phyloP scores from a whole-genome alignment of 176 grass and related monocot species.

The Eragrostis curvula region DNA sequence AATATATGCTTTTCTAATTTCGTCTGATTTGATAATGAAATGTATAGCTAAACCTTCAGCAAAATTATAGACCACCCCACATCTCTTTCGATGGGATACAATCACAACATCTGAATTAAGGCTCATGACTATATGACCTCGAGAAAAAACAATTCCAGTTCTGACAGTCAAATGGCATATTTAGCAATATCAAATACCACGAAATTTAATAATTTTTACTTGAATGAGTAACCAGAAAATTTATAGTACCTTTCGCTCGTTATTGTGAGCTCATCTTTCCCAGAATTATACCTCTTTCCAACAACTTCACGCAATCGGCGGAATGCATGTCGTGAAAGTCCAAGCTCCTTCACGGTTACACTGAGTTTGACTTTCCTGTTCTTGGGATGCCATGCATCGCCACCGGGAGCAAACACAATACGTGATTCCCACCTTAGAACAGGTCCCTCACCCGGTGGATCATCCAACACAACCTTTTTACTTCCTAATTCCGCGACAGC shows the following conservation, averaged over 20 bases:
- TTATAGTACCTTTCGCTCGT: constrained; percentile 82
- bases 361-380: constrained; percentile 92
- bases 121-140: neutral
- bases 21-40: constrained; percentile 14
- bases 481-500: constrained; percentile 43
- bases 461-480: constrained; percentile 66
- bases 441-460: constrained; percentile 90
- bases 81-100: neutral
- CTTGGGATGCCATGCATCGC: constrained; percentile 87
- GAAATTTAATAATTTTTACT: constrained; percentile 13
- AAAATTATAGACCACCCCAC: neutral
- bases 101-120: constrained; percentile 8
- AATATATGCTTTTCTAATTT: constrained; percentile 5
- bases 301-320: constrained; percentile 78
- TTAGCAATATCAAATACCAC: constrained; percentile 11
- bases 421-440: constrained; percentile 90
- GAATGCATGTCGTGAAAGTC: constrained; percentile 78
- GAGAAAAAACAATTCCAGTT: neutral
- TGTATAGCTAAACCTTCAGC: constrained; percentile 9
- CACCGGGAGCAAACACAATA: constrained; percentile 86
- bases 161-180: neutral
- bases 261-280: constrained; percentile 89
- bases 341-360: constrained; percentile 87
- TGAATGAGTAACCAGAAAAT: constrained; percentile 18
- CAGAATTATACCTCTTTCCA: constrained; percentile 88